These are phyloP conservation scores for Phytophthora pinifolia DNA, from an alignment of 352 stramenopile genomes.

Conservation along the genomic window DNA sequence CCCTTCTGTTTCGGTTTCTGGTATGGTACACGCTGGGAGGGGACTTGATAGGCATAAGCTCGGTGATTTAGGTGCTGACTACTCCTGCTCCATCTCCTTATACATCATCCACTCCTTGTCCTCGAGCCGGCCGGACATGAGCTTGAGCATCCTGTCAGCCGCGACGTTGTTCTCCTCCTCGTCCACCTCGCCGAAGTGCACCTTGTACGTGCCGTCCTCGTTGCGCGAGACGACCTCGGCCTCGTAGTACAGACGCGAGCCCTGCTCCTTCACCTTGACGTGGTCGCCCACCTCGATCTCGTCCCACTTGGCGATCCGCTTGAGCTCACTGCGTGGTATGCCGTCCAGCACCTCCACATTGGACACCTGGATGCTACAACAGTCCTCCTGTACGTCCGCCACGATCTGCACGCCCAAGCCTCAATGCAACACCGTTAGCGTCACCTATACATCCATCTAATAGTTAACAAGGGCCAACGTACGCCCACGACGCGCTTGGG, in stretches of 20 bases:
- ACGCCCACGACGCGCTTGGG: slow-evolving; percentile 61
- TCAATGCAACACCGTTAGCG: slow-evolving; percentile 4
- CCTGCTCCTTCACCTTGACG: slow-evolving; percentile 68
- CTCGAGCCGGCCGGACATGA: slow-evolving; percentile 66
- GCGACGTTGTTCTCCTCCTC: slow-evolving; percentile 48
- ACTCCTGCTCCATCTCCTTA: slow-evolving; percentile 44
- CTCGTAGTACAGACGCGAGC: slow-evolving; percentile 61
- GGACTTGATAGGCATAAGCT: slow-evolving; percentile 7
- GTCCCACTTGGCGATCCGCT: slow-evolving; percentile 63
- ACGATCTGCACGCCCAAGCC: slow-evolving; percentile 37
- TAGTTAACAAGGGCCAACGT: slow-evolving; percentile 3
- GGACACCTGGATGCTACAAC: slow-evolving; percentile 58
- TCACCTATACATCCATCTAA: too few relatives aligned
- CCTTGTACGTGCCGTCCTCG: slow-evolving; percentile 59
- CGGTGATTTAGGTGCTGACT: slow-evolving; percentile 6
- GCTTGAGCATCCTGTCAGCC: slow-evolving; percentile 50
- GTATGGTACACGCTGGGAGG: slow-evolving; percentile 28
- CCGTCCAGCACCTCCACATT: slow-evolving; percentile 43
- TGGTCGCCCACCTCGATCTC: slow-evolving; percentile 64
- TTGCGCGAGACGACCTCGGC: slow-evolving; percentile 52
- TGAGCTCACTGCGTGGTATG: slow-evolving; percentile 41
- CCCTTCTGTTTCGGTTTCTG: slow-evolving; percentile 11
- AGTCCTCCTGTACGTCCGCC: slow-evolving; percentile 42
- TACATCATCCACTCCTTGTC: slow-evolving; percentile 80
- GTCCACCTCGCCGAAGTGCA: slow-evolving; percentile 63